Conservation (phyloP, 441 rosid species). For the Geranium incanum region DNA sequence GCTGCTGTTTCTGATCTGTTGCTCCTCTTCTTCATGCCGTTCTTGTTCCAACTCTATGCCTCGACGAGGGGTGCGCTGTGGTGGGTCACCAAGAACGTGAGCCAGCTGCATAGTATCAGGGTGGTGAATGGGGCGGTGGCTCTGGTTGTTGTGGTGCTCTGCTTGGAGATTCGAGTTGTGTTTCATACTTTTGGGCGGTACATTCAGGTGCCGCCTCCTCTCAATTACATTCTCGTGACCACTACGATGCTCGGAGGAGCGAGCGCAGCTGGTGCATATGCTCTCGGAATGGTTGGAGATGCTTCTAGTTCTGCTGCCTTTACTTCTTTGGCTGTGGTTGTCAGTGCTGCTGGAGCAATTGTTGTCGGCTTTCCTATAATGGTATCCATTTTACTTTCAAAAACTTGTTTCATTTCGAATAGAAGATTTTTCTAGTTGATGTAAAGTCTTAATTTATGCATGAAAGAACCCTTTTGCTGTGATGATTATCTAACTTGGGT, state of each 20-base stretch:
- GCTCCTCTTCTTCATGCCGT: constrained; percentile 81
- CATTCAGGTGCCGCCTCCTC: constrained; percentile 84
- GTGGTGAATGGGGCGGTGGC: constrained; percentile 78
- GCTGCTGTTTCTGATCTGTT: constrained; percentile 65
- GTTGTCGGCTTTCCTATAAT: constrained; percentile 87
- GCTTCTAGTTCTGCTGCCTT: constrained; percentile 63
- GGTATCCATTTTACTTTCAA: constrained; percentile 42
- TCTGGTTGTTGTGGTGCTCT: constrained; percentile 62
- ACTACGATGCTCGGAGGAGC: constrained; percentile 86
- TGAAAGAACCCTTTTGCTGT: not conserved
- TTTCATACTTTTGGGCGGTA: constrained; percentile 90
- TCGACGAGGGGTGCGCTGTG: constrained; percentile 87
- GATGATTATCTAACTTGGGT: not conserved
- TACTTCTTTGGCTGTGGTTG: constrained; percentile 70
- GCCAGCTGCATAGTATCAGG: constrained; percentile 68
- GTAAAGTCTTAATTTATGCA: constrained; percentile 1
- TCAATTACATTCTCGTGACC: constrained; percentile 80
- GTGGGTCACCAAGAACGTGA: constrained; percentile 75
- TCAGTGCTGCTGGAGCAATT: constrained; percentile 82
- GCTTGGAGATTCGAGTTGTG: constrained; percentile 88
- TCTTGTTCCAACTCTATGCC: constrained; percentile 77
- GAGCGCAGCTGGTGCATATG: constrained; percentile 70
- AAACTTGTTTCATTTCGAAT: not conserved
- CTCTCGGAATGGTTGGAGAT: constrained; percentile 82
- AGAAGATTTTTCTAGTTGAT: too few species aligned